Evolutionary conservation across 78 protist genomes (phyloP).

Genomic region (Planoprotostelium fungivorum): DNA sequence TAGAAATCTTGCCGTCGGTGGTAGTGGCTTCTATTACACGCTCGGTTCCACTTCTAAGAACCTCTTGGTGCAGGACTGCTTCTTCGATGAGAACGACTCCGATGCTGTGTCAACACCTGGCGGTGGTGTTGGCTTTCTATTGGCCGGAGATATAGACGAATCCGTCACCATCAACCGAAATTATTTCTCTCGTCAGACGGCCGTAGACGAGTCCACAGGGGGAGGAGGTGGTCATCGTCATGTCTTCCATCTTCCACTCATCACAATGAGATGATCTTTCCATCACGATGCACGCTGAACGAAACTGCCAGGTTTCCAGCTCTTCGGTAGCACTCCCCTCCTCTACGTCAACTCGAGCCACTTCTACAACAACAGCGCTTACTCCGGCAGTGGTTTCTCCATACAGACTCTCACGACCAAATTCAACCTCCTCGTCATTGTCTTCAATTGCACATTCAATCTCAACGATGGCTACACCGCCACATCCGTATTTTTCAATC

Average conservation of each 20-base stretch:
- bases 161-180: not conserved
- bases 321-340: not conserved
- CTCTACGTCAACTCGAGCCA: not conserved
- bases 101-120: not conserved
- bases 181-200: not conserved
- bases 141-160: not conserved
- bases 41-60: not conserved
- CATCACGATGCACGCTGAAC: not conserved
- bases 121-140: not conserved
- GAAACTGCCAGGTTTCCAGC: not conserved
- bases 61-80: not conserved
- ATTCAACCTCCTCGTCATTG: too few species aligned
- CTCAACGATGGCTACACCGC: too few species aligned
- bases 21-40: not conserved
- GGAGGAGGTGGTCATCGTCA: not conserved
- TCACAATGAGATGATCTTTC: too few species aligned
- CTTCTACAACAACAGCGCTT: not conserved
- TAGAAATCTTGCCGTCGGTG: not conserved
- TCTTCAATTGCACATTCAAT: too few species aligned
- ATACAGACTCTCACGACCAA: too few species aligned
- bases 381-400: not conserved
- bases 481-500: too few species aligned
- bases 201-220: not conserved
- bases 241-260: too few species aligned
- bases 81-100: not conserved